Evolutionary conservation across 83 land plant species (phyloP).

Genomic region (Thuja plicata): DNA sequence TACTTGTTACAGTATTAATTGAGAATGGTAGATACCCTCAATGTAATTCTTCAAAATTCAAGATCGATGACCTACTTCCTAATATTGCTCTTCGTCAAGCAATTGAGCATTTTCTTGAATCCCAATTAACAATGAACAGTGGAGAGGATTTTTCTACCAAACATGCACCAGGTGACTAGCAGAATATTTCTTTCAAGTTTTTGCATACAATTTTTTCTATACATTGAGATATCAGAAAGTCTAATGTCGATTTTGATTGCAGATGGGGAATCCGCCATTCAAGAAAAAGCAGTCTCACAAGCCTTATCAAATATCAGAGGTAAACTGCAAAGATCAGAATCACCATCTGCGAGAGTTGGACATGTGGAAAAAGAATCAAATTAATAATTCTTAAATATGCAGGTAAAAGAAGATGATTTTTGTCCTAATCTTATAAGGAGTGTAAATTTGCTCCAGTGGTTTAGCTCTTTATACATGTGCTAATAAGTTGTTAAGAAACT

Average conservation of each 20-base stretch:
- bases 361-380: slow-evolving; percentile 29
- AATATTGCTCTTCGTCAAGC: slow-evolving; percentile 82
- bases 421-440: background rate
- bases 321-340: slow-evolving; percentile 22
- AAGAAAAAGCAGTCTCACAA: slow-evolving; percentile 39
- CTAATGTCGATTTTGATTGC: background rate
- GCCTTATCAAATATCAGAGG: slow-evolving; percentile 22
- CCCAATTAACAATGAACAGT: slow-evolving; percentile 37
- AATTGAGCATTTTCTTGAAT: slow-evolving; percentile 68
- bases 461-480: background rate
- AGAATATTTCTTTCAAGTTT: slow-evolving; percentile 2
- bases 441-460: background rate
- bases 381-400: slow-evolving; percentile 25
- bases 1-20: too few relatives aligned
- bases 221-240: background rate
- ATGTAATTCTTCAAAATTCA: slow-evolving; percentile 65
- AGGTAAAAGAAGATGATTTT: slow-evolving; percentile 5
- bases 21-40: slow-evolving; percentile 71
- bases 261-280: slow-evolving; percentile 72
- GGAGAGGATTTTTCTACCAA: slow-evolving; percentile 36
- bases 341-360: slow-evolving; percentile 24
- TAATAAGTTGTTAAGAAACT: background rate
- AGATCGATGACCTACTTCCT: slow-evolving; percentile 70
- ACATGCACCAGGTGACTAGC: slow-evolving; percentile 38
- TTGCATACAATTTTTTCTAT: background rate